Conservation (phyloP, 2,329 filamentous ascomycete species). For the Aureobasidium lini region DNA sequence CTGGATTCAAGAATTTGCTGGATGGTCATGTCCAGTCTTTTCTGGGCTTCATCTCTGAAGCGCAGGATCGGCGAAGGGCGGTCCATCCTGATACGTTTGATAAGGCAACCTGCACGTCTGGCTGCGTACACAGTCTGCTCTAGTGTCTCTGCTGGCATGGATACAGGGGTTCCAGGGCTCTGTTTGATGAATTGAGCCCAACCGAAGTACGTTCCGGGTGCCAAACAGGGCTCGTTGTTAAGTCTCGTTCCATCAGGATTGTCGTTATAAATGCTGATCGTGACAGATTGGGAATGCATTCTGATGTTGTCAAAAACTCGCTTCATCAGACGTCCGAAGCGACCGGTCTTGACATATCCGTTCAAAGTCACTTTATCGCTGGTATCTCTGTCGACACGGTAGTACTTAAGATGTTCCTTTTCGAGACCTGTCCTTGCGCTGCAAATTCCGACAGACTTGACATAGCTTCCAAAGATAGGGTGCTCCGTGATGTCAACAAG, state of each 20-base stretch:
- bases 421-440: background rate
- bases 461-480: background rate
- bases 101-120: background rate
- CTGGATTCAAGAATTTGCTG: background rate
- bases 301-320: background rate
- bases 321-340: background rate
- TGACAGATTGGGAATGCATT: background rate
- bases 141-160: background rate
- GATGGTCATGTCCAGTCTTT: background rate
- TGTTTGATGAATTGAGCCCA: background rate
- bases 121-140: background rate
- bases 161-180: background rate
- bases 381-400: background rate
- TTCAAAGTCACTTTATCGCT: background rate
- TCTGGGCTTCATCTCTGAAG: no score
- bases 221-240: no score
- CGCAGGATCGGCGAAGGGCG: background rate
- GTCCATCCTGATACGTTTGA: conserved; percentile 1
- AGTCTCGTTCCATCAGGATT: background rate
- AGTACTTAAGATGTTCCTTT: no score
- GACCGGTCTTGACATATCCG: background rate
- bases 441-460: background rate
- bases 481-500: conserved; percentile 8
- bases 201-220: background rate
- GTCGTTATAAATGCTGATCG: background rate